Evolutionary conservation across 768 basidiomycete genomes (phyloP), one percentile per base, ranked within the genome.

Genomic region (Phylloporus rhodoxanthus): DNA sequence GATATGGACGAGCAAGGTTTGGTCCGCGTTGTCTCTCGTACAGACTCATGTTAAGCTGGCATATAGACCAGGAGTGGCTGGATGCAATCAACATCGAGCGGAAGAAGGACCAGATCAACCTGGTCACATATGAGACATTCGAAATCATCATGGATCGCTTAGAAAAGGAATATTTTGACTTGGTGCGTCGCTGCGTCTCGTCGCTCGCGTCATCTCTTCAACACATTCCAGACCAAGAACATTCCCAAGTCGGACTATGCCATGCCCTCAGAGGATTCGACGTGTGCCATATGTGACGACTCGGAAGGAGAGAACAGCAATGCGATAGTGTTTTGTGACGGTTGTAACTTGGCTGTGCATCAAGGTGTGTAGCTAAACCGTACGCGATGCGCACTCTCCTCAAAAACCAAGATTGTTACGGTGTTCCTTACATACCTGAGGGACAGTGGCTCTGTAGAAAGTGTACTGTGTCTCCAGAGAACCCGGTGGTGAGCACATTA

Each of bases 381-480:
- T 4, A 15, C 8, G 7, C 15, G 43, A 41, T 45, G 36, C 15
- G 25, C n/a, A 26, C 33, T 45, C 17, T 44, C 25, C 53, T 60
- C 51, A 62, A 30, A 8, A n/a, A 37, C 29, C 3, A 55, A 96
- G 96, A 99, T 65, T 99, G 96, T 62, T 99, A 99, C 61, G 96
- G 96, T 17, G 92, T 99, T 2, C 96, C 96, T 10, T 99, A 99
- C 64, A 97, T 99, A 51, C 96, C 96, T 0, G 96, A 99, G 72
- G 96, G 96, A 1, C 96, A 99, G 67, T 99, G 96, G 96, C 79
- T 99, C 29, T 99, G 96, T 66, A 75, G 96, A 40, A 99, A 99
- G 69, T 99, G 96, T 62, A 97, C 93, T 0, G 93, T 98, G 9
- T 95, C 92, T 1, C 96, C 96, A 0, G 95, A 97, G 68, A 88